These are phyloP conservation scores for Westerdykella sp. DNA, from an alignment of 2,329 filamentous ascomycete genomes.

Conservation along the genomic window DNA sequence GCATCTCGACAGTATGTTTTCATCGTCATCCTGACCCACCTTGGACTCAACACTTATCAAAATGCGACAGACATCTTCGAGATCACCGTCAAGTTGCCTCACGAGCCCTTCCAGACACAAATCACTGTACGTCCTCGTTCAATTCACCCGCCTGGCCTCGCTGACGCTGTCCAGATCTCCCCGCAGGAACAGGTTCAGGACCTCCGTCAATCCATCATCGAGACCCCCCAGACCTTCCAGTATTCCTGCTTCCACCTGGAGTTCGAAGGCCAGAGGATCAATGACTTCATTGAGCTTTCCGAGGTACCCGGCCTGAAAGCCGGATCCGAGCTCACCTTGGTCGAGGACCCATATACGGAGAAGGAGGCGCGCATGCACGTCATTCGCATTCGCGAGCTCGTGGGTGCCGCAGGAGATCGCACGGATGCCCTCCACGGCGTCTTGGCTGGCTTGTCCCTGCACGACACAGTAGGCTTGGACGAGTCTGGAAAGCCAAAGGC, in stretches of 20 bases:
- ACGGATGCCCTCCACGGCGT: constrained; percentile 83
- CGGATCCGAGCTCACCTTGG: constrained; percentile 71
- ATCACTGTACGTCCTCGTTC: constrained; percentile 59
- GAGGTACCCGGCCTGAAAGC: constrained; percentile 75
- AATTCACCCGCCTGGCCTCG: constrained; percentile 13
- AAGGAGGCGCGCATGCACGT: constrained; percentile 96
- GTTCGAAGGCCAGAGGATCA: constrained; percentile 79
- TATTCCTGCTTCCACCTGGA: constrained; percentile 99
- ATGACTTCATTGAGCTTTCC: constrained; percentile 88
- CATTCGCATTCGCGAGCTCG: constrained; percentile 82
- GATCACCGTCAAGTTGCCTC: constrained; percentile 75
- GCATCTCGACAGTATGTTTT: constrained; percentile 27
- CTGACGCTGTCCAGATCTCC: constrained; percentile 58
- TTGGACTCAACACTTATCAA: not conserved
- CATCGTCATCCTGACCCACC: not conserved
- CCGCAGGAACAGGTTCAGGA: constrained; percentile 96
- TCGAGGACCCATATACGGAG: constrained; percentile 96
- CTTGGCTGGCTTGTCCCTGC: constrained; percentile 75
- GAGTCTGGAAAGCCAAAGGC: constrained; percentile 23
- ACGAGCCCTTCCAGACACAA: constrained; percentile 70
- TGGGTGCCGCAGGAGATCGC: constrained; percentile 84
- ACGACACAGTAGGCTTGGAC: constrained; percentile 63
- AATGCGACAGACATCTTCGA: constrained; percentile 51
- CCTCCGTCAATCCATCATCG: constrained; percentile 92
- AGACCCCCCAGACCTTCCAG: constrained; percentile 85